Base-by-base conservation (phyloP, 441 rosid species). In the Gossypium gossypioides region DNA sequence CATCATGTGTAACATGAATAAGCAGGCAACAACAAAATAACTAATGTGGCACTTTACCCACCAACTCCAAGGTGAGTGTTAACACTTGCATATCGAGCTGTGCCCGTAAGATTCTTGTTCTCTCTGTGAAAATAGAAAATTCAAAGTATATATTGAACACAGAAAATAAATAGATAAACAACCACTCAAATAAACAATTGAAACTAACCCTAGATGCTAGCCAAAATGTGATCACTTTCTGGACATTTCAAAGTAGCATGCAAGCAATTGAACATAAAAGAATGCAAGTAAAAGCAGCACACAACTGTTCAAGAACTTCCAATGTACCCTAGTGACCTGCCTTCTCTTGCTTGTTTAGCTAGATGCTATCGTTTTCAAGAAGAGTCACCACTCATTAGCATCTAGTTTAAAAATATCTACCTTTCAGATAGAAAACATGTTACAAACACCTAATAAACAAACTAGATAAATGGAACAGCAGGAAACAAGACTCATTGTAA, bases 61-160 rank as follows among this genome's bases (percentile, higher is more conserved):
- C 93, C 93, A 61, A 89, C 81, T 72, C 93, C 91, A 69, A 87
- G 91, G 74, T 88, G 93, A 77, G 93, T 88, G 79, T 88, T 88
- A 15, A 88, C 88, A 72, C 93, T 87, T 64, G 93, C 93, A 80
- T 87, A 89, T 37, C 93, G 87, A 75, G 93, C 93, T 48, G 93
- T 89, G 75, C 93, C 93, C 0, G 91, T 89, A 21, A 89, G 87
- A 63, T 87, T 89, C 78, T 87, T 89, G 81, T 86, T 89, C 69
- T 89, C 91, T 75, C 93, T 89, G 83, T 55, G 21, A 37, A 42
- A 18, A 19, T 56, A 37, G 51, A 13, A 70, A 55, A 56, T 37
- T n/a, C 37, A 48, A 0, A 59, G 61, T 13, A 71, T 24, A 42
- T 8, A 3, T 42, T 2, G 3, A 50, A 34, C 44, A 19, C 8